phyloP scores from a whole-genome alignment of 345 rosid species.

The Citrus inodora region DNA sequence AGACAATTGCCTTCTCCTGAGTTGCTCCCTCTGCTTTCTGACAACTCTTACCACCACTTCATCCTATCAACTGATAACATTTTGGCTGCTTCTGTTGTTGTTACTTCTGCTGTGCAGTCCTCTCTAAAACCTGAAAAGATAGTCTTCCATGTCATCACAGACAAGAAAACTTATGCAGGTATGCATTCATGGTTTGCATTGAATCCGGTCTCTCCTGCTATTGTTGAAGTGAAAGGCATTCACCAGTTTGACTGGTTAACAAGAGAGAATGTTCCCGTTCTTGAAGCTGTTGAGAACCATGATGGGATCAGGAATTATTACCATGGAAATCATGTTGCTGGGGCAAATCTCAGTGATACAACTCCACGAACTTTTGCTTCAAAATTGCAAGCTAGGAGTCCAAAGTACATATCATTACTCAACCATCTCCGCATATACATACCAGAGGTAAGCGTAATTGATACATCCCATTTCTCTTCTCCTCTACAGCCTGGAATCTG shows the following conservation, averaged over 20 bases:
- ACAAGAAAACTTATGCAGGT: constrained; percentile 97
- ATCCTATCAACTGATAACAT: constrained; percentile 89
- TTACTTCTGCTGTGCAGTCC: constrained; percentile 80
- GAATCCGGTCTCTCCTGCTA: constrained; percentile 81
- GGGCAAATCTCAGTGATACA: constrained; percentile 74
- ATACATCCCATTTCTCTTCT: neutral
- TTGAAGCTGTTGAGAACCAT: constrained; percentile 95
- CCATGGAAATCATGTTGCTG: constrained; percentile 94
- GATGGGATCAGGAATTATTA: constrained; percentile 81
- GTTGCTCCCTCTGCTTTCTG: constrained; percentile 88
- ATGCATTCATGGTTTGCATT: constrained; percentile 99
- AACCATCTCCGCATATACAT: constrained; percentile 96
- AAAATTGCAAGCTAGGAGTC: constrained; percentile 96
- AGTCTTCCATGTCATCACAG: constrained; percentile 95
- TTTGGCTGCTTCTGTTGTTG: constrained; percentile 98
- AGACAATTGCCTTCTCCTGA: constrained; percentile 98
- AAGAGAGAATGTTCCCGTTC: constrained; percentile 97
- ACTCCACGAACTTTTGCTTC: constrained; percentile 94
- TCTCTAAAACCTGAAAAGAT: constrained; percentile 85
- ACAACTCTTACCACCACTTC: constrained; percentile 86
- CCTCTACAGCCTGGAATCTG: neutral
- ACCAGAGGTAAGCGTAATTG: constrained; percentile 72
- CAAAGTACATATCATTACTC: constrained; percentile 97
- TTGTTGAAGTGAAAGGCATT: constrained; percentile 89
- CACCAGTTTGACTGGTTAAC: constrained; percentile 99